Percentiles rank a stretch among this genome's conserved stretches.
phyloP scores from a whole-genome alignment of 2,329 filamentous ascomycete species.

The Stagonosporopsis cucurbitacearum region DNA sequence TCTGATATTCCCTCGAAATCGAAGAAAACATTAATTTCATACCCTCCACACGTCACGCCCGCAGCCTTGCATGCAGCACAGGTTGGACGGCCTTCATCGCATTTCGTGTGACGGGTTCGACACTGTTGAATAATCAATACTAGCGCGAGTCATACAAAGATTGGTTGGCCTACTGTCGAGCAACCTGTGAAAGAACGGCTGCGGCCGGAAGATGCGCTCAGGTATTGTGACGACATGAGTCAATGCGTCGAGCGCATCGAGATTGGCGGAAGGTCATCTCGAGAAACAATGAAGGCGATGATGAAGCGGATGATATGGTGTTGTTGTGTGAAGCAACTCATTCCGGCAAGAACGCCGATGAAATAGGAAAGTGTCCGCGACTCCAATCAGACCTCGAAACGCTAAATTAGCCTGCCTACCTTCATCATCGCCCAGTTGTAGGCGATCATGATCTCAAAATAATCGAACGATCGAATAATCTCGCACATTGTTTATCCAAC shows the following conservation, averaged over 20 bases:
- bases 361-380: constrained; percentile 3
- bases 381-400: background rate
- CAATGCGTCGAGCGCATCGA: background rate
- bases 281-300: background rate
- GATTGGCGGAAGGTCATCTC: constrained; percentile 1
- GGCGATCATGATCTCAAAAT: too few relatives aligned
- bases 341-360: background rate
- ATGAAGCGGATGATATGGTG: background rate
- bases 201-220: background rate
- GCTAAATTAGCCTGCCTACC: background rate
- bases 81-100: constrained; percentile 52
- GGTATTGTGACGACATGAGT: constrained; percentile 2
- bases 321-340: background rate
- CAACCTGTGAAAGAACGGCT: constrained; percentile 23
- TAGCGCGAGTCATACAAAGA: background rate
- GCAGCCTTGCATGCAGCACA: constrained; percentile 50
- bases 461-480: too few relatives aligned
- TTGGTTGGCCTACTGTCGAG: constrained; percentile 13
- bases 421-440: background rate
- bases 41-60: constrained; percentile 50
- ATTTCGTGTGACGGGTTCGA: constrained; percentile 54
- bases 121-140: constrained; percentile 32
- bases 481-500: too few relatives aligned
- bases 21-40: constrained; percentile 51
- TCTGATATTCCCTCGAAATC: constrained; percentile 30